A percentile compares a stretch with the other conserved stretches of the same genome.
These are phyloP conservation scores for Aspergillus jensenii DNA, from an alignment of 2,329 filamentous ascomycete species.

Conservation along the genomic window DNA sequence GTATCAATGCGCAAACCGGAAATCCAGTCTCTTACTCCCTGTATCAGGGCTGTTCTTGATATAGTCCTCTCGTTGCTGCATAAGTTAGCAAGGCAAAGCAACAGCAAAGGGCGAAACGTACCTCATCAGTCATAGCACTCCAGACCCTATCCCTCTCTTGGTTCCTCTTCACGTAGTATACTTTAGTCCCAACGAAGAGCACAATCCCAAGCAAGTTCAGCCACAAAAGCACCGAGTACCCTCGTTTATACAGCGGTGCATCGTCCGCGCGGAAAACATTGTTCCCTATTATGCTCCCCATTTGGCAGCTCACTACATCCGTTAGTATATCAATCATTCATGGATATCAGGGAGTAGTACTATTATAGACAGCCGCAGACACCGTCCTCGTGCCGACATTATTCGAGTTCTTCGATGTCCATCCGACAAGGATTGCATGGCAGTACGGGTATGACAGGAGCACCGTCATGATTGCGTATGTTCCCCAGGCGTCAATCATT, in stretches of 20 bases:
- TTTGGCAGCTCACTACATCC: constrained; percentile 31
- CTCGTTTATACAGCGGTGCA: constrained; percentile 52
- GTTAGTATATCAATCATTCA: neutral
- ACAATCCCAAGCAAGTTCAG: constrained; percentile 49
- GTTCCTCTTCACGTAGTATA: constrained; percentile 35
- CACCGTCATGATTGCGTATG: constrained; percentile 51
- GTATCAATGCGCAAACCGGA: constrained; percentile 34
- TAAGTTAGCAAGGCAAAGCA: neutral
- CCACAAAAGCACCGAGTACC: constrained; percentile 53
- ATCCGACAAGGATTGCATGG: constrained; percentile 61
- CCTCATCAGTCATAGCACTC: constrained; percentile 28
- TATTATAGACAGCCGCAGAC: constrained; percentile 61
- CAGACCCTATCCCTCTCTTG: constrained; percentile 28
- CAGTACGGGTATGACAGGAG: constrained; percentile 57
- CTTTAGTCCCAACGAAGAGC: constrained; percentile 43
- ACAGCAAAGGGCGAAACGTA: neutral
- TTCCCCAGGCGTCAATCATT: constrained; percentile 49
- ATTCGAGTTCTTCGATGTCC: constrained; percentile 63
- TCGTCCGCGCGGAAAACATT: constrained; percentile 56
- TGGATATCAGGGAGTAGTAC: neutral
- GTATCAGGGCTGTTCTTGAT: constrained; percentile 31
- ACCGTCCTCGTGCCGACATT: constrained; percentile 63
- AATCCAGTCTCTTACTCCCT: constrained; percentile 37
- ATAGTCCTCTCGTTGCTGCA: constrained; percentile 28
- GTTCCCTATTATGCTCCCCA: constrained; percentile 29